Evolutionary conservation across 495 filamentous ascomycete genomes (phyloP).

Genomic region (Aspergillus nanangensis): DNA sequence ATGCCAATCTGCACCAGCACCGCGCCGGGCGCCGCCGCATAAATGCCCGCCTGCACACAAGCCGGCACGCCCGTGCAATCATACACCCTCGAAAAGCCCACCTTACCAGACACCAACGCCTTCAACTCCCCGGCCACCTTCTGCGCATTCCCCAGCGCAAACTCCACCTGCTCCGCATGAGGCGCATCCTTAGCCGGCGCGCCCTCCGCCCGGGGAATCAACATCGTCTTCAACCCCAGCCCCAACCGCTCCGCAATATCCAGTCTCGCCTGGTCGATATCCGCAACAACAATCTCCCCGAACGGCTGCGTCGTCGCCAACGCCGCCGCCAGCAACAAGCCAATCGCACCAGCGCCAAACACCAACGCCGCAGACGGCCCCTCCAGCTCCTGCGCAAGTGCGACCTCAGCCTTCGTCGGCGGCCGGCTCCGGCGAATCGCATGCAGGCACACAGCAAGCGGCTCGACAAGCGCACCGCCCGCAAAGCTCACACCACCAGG

Average conservation of each 20-base stretch:
- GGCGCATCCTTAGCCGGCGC: constrained; percentile 34
- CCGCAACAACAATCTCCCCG: constrained; percentile 71
- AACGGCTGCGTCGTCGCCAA: constrained; percentile 61
- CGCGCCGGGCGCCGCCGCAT: constrained; percentile 73
- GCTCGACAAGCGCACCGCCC: constrained; percentile 73
- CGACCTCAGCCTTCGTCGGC: constrained; percentile 27
- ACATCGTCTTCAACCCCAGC: constrained; percentile 58
- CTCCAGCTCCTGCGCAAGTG: constrained; percentile 12
- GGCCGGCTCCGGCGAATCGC: constrained; percentile 60
- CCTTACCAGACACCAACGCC: too few species aligned
- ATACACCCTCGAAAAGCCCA: constrained; percentile 74
- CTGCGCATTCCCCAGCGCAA: constrained; percentile 35
- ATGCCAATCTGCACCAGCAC: constrained; percentile 87
- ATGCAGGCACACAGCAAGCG: constrained; percentile 76
- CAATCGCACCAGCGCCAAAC: constrained; percentile 79
- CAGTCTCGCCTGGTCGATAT: constrained; percentile 70
- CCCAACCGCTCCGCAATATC: constrained; percentile 66
- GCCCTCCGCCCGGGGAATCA: constrained; percentile 48
- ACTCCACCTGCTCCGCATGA: constrained; percentile 36
- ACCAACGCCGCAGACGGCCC: constrained; percentile 57
- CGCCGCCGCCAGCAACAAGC: constrained; percentile 61
- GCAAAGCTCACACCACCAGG: constrained; percentile 59
- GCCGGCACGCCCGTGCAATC: constrained; percentile 89
- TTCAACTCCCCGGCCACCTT: constrained; percentile 44
- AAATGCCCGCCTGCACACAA: constrained; percentile 83